Base-by-base conservation (phyloP, 495 filamentous ascomycete species). In the Penicillium pulvis region DNA sequence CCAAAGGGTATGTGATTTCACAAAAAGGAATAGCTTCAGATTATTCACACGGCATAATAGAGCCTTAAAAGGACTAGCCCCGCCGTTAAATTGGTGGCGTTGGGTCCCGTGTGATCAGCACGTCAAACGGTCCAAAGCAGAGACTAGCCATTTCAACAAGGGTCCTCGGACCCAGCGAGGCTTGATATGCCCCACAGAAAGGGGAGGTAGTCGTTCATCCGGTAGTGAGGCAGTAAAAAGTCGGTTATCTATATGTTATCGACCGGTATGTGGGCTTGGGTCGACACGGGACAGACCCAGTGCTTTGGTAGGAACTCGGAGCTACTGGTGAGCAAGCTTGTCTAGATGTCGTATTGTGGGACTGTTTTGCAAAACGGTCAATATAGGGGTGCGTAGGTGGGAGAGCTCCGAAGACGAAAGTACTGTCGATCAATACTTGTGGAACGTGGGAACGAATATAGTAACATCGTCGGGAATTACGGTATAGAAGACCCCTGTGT, bases 21-120 rank as follows among this genome's bases (percentile, higher is more conserved):
- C 33, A 12, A 35, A 35, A 8, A 11, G 12, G 3, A 3, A 36
- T 14, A 12, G 4, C 10, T 4, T 1, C 4, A 36, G 4, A 36
- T 12, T 36, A 2, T 36, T 36, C 10, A 36, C 10, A 36, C 33
- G 33, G 33, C 33, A 36, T 14, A 12, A 12, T 36, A 36, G 33
- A 12, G 10, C 33, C 3, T 0, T 12, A 1, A 36, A 11, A 36
- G 33, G 14, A 7, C 10, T 36, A 51, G 33, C 26, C 6, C 12
- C 26, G 45, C 57, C 44, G 52, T 58, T 56, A 58, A 60, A 61
- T 58, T 60, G 43, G 60, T 56, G 51, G 48, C 57, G 28, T 19
- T 43, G 9, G 4, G 53, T 46, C 44, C 46, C 46, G 43, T 56
- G 35, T 35, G 64, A 64, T 67, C 64, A 54, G 28, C 64, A 59